These are phyloP conservation scores for Balansia obtecta DNA, from an alignment of 2,329 filamentous ascomycete species.

Conservation along the genomic window DNA sequence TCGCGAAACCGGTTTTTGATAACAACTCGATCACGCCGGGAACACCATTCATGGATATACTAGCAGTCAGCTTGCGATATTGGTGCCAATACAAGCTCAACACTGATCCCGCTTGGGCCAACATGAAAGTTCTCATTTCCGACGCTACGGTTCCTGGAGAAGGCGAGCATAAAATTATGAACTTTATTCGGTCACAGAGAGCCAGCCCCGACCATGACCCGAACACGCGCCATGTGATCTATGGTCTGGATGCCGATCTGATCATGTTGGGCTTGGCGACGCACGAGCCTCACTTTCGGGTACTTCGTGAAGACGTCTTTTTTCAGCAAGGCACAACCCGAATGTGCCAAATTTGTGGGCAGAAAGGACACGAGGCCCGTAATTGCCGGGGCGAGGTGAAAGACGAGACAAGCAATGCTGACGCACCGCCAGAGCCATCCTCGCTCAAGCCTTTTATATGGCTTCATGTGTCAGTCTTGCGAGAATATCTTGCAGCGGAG, in stretches of 20 bases:
- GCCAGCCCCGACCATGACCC: constrained; percentile 84
- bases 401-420: constrained; percentile 65
- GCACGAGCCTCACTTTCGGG: constrained; percentile 93
- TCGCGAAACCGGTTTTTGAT: constrained; percentile 86
- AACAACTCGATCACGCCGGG: constrained; percentile 80
- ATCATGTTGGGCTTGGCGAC: constrained; percentile 98
- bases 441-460: constrained; percentile 91
- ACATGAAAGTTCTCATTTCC: constrained; percentile 94
- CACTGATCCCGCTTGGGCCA: constrained; percentile 90
- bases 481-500: constrained; percentile 88
- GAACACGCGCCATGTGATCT: constrained; percentile 96
- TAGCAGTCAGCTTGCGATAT: constrained; percentile 80
- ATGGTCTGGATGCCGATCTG: constrained; percentile 91
- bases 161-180: constrained; percentile 99
- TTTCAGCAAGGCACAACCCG: constrained; percentile 74
- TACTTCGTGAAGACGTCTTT: constrained; percentile 94
- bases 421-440: constrained; percentile 62
- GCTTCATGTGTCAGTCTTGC: constrained; percentile 83
- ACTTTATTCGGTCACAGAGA: constrained; percentile 89
- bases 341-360: constrained; percentile 78
- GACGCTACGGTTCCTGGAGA: constrained; percentile 96
- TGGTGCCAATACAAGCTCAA: constrained; percentile 98
- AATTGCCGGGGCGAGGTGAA: constrained; percentile 73
- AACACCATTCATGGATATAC: constrained; percentile 96
- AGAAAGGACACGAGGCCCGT: constrained; percentile 79